phyloP scores from a whole-genome alignment of 345 rosid genomes.

The Salix arbutifolia region DNA sequence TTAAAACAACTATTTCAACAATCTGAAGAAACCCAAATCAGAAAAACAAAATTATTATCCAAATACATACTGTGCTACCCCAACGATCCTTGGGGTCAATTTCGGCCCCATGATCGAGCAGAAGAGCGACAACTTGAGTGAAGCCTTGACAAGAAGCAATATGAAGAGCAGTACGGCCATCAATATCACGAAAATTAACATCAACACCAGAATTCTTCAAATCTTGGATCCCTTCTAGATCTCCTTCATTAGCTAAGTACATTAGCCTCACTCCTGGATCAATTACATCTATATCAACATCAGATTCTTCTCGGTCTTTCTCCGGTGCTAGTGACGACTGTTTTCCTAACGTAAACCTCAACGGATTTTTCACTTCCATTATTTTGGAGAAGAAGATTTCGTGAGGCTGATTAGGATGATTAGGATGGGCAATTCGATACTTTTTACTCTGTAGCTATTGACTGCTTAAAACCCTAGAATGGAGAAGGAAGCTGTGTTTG shows the following conservation, averaged over 20 bases:
- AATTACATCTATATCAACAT: conserved; percentile 34
- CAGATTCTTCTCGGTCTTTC: conserved; percentile 33
- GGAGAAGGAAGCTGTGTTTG: too few species aligned
- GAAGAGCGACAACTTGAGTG: conserved; percentile 53
- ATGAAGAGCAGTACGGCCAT: conserved; percentile 79
- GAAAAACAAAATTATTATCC: neutral
- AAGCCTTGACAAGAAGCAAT: conserved; percentile 82
- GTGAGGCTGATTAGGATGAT: neutral
- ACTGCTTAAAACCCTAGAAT: neutral
- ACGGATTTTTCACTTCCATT: conserved; percentile 52
- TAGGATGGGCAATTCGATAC: too few species aligned
- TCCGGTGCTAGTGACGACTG: conserved; percentile 84
- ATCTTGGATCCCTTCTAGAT: conserved; percentile 67
- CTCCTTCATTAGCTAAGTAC: conserved; percentile 69
- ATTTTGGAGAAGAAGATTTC: neutral
- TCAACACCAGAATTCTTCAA: conserved; percentile 61
- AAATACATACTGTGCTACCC: conserved; percentile 85
- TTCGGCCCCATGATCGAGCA: conserved; percentile 52
- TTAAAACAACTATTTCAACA: neutral
- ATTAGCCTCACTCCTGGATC: conserved; percentile 56
- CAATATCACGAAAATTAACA: conserved; percentile 77
- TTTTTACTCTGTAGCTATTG: too few species aligned
- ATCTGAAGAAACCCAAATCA: neutral
- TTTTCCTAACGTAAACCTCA: conserved; percentile 48
- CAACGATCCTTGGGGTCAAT: conserved; percentile 74